Base-by-base conservation (phyloP, 2,329 filamentous ascomycete species). In the Aspergillus sp. region DNA sequence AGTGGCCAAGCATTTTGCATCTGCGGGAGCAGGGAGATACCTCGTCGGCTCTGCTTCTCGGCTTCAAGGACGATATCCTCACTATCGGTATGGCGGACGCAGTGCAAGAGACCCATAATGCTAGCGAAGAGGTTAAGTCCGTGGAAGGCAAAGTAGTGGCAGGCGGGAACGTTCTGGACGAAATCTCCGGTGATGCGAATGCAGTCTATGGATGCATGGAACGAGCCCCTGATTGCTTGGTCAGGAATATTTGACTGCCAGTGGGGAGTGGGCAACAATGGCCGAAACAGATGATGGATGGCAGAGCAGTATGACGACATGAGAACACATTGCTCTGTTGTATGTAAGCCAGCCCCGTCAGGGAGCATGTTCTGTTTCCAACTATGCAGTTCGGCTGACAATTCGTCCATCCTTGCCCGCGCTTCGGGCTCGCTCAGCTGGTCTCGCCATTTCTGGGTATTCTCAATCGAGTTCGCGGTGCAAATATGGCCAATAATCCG, bases 51-150 rank as follows among this genome's bases (percentile, higher is more conserved):
- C 7, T 27, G 12, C 11, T 29, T 11, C 4, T 16, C 15, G 11
- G 32, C 10, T 20, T 20, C 7, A 16, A 15, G 15, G 15, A 16
- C 14, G 15, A 24, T 30, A n/a, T 16, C 8, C 10, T 35, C 27
- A 8, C 31, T 28, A 4, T 34, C 20, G 4, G 32, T 34, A 14
- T 34, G 32, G 10, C 33, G 27, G 8, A 24, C 15, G 19, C 33
- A 35, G 11, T 35, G 33, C 11, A 35, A 28, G 12, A 35, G 15
- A n/a, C 22, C 19, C 1, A 25, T 13, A 10, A 35, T 15, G 12
- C 33, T 35, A 15, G 31, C 16, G 5, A 35, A 30, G 2, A 35
- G 20, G 22, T 35, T 35, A 8, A 30, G 33, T 6, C 33, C 33
- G 15, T 35, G 27, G 3, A 35, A 27, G 4, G 22, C 20, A 27